Percentiles rank a stretch among this genome's conserved stretches.
phyloP scores from a whole-genome alignment of 345 rosid species.

The Triadica sebifera region DNA sequence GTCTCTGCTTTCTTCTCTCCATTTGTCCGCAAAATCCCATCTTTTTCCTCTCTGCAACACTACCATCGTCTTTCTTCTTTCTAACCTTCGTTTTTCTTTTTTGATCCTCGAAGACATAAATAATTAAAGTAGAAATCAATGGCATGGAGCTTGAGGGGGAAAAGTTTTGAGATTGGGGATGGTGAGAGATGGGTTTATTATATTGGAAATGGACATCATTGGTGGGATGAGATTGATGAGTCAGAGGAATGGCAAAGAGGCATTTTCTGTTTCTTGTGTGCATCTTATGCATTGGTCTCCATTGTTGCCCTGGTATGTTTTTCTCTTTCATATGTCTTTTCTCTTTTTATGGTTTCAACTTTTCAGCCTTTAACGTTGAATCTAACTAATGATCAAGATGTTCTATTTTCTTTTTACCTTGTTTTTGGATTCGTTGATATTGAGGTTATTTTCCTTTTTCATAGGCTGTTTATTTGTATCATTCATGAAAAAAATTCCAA shows the following conservation, averaged over 20 bases:
- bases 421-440: neutral
- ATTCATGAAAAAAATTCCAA: neutral
- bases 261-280: conserved; percentile 45
- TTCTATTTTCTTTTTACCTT: neutral
- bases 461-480: neutral
- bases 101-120: neutral
- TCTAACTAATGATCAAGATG: neutral
- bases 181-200: conserved; percentile 4
- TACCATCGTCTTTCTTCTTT: neutral
- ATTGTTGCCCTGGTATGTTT: conserved; percentile 50
- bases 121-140: neutral
- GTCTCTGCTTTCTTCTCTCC: conserved; percentile 8
- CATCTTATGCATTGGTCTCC: conserved; percentile 52
- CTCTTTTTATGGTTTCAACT: neutral
- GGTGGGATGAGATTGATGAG: conserved; percentile 56
- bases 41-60: neutral
- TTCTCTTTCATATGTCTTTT: neutral
- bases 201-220: conserved; percentile 22
- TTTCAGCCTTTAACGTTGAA: neutral
- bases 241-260: conserved; percentile 55
- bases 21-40: conserved; percentile 3
- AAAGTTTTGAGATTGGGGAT: conserved; percentile 11
- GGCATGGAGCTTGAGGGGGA: conserved; percentile 21
- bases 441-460: no score
- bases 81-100: neutral